Evolutionary conservation across 495 filamentous ascomycete genomes (phyloP).

Genomic region (Astrothelium macrocarpum): DNA sequence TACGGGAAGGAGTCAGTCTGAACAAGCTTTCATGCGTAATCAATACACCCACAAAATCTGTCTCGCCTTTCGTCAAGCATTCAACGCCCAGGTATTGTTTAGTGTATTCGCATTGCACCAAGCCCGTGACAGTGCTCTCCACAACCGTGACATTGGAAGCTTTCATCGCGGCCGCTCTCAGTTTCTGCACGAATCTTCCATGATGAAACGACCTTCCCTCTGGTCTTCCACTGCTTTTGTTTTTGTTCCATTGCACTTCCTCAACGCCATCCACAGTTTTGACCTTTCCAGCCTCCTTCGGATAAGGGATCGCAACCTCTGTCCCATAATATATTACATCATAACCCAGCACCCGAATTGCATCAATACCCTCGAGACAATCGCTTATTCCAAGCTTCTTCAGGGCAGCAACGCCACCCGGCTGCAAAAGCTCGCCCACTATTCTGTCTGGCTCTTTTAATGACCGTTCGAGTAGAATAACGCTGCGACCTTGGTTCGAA

Average conservation of each 20-base stretch:
- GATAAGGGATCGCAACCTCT: conserved; percentile 71
- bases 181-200: conserved; percentile 35
- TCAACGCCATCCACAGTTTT: conserved; percentile 14
- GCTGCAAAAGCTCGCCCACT: conserved; percentile 90
- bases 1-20: conserved; percentile 23
- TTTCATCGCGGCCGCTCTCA: conserved; percentile 28
- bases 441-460: conserved; percentile 94
- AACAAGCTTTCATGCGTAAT: not conserved
- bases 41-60: conserved; percentile 35
- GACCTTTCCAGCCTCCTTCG: conserved; percentile 14
- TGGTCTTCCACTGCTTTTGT: conserved; percentile 19
- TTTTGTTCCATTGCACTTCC: conserved; percentile 9
- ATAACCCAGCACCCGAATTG: conserved; percentile 72
- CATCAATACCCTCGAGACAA: conserved; percentile 85
- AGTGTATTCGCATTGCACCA: conserved; percentile 35
- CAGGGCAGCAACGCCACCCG: conserved; percentile 77
- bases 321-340: conserved; percentile 75
- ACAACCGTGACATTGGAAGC: conserved; percentile 39
- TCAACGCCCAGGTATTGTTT: conserved; percentile 61
- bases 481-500: conserved; percentile 74
- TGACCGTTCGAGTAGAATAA: conserved; percentile 81
- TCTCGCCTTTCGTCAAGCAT: conserved; percentile 51
- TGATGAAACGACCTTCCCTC: conserved; percentile 39
- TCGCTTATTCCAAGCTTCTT: conserved; percentile 66
- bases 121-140: conserved; percentile 39